Conservation (phyloP, 2,329 filamentous ascomycete species). For the Monilinia aucupariae region DNA sequence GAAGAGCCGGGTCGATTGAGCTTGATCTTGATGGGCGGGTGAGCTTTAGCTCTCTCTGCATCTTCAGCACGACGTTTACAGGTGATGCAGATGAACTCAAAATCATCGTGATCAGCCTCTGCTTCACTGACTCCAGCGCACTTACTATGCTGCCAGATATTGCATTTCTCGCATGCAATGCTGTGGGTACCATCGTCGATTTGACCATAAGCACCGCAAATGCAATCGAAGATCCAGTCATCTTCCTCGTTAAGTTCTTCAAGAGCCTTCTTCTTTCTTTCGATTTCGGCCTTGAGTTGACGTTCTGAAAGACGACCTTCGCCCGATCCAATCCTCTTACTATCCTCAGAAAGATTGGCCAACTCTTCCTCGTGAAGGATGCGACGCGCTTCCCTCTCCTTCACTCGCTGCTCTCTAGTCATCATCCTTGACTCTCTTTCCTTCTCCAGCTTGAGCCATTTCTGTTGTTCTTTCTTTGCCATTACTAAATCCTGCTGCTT, state of each 20-base stretch:
- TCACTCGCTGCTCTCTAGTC: slow-evolving; percentile 79
- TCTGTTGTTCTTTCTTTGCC: slow-evolving; percentile 62
- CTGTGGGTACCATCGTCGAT: slow-evolving; percentile 94
- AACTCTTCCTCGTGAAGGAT: slow-evolving; percentile 81
- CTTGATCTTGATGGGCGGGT: slow-evolving; percentile 52
- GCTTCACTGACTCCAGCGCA: slow-evolving; percentile 75
- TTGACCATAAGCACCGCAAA: slow-evolving; percentile 84
- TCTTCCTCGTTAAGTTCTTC: slow-evolving; percentile 64
- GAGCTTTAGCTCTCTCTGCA: slow-evolving; percentile 55
- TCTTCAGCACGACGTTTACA: slow-evolving; percentile 67
- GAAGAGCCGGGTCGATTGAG: slow-evolving; percentile 45
- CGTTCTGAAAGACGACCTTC: slow-evolving; percentile 67
- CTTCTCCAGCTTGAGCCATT: slow-evolving; percentile 54
- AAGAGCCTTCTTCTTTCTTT: slow-evolving; percentile 70
- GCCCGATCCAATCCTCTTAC: slow-evolving; percentile 52
- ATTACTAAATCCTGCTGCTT: slow-evolving; percentile 58
- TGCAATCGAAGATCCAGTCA: slow-evolving; percentile 91
- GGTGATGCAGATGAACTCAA: slow-evolving; percentile 76
- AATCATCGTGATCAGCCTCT: slow-evolving; percentile 78
- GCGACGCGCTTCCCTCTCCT: slow-evolving; percentile 78
- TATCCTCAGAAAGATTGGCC: slow-evolving; percentile 70
- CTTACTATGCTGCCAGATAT: slow-evolving; percentile 93
- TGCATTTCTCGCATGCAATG: slow-evolving; percentile 89
- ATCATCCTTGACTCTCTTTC: slow-evolving; percentile 75
- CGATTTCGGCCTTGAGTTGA: slow-evolving; percentile 74